Conservation (phyloP, 2,329 filamentous ascomycete genomes). For the Dothiorella sarmentorum region DNA sequence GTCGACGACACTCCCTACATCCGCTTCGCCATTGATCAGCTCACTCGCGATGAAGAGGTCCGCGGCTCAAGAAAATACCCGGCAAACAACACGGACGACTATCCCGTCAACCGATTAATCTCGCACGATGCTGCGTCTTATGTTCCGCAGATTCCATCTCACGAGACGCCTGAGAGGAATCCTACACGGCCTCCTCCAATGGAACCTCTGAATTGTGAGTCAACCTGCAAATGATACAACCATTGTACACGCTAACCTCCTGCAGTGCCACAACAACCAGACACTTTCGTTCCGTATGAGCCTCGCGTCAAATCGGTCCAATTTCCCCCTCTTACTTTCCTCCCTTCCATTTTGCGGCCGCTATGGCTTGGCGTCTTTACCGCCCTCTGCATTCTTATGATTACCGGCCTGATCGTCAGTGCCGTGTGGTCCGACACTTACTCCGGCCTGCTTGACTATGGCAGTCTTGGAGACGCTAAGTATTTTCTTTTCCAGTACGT, state of each 20-base stretch:
- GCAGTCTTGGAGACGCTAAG: conserved; percentile 63
- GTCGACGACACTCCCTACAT: conserved; percentile 85
- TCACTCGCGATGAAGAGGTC: conserved; percentile 71
- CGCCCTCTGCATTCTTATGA: conserved; percentile 64
- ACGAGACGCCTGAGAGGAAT: background rate
- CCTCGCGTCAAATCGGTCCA: conserved; percentile 25
- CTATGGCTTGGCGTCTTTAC: conserved; percentile 60
- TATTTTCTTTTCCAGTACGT: conserved; percentile 88
- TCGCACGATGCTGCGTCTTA: conserved; percentile 29
- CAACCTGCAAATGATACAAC: background rate
- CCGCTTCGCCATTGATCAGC: conserved; percentile 81
- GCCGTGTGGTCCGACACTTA: conserved; percentile 45
- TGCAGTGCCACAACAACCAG: conserved; percentile 19
- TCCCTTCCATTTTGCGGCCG: conserved; percentile 68
- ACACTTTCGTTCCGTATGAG: conserved; percentile 33
- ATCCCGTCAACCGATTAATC: conserved; percentile 51
- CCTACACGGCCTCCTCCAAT: conserved; percentile 8
- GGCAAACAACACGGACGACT: conserved; percentile 36
- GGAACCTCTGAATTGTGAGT: conserved; percentile 6
- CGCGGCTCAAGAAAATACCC: conserved; percentile 52
- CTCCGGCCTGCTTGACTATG: conserved; percentile 65
- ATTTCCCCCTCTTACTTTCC: conserved; percentile 56
- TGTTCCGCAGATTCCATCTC: background rate
- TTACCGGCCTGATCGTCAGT: conserved; percentile 67
- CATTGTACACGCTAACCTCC: background rate